Evolutionary conservation across 306 rosid species (phyloP).

Genomic region (Cicer pinnatifidum): DNA sequence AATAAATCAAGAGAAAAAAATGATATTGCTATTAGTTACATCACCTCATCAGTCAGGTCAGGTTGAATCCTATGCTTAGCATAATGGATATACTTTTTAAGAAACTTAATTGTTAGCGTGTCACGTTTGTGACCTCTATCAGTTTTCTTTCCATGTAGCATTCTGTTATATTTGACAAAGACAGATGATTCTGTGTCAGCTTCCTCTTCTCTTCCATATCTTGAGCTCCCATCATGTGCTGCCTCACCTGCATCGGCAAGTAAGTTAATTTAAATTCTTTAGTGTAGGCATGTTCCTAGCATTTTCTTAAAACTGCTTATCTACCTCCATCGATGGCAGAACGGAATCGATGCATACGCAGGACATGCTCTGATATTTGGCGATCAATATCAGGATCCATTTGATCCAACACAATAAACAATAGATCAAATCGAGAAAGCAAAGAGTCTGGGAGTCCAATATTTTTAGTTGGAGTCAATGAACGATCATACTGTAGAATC

Average conservation of each 20-base stretch:
- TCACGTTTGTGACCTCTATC: conserved; percentile 75
- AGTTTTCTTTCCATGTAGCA: conserved; percentile 86
- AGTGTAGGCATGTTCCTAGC: conserved; percentile 34
- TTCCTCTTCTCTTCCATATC: conserved; percentile 93
- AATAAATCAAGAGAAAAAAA: neutral
- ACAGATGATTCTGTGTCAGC: conserved; percentile 71
- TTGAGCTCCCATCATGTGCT: conserved; percentile 63
- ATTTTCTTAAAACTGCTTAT: conserved; percentile 39
- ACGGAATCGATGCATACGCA: conserved; percentile 95
- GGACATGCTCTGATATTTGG: conserved; percentile 84
- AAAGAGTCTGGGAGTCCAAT: conserved; percentile 97
- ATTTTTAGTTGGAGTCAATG: conserved; percentile 98
- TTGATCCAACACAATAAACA: conserved; percentile 95
- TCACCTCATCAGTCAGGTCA: conserved; percentile 93
- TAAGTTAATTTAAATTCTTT: conserved; percentile 33
- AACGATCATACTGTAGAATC: conserved; percentile 83
- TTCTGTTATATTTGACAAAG: conserved; percentile 86
- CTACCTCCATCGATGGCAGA: conserved; percentile 87
- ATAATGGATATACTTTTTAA: conserved; percentile 93
- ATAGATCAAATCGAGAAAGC: conserved; percentile 96
- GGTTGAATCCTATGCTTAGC: conserved; percentile 99
- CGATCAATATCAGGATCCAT: conserved; percentile 99
- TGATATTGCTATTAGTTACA: conserved; percentile 24
- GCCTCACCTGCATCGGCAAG: conserved; percentile 65
- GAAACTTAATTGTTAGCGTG: conserved; percentile 89